A percentile compares a stretch with the other conserved stretches of the same genome.
phyloP scores from a whole-genome alignment of 139 green algal species.

The Closterium sp. region DNA sequence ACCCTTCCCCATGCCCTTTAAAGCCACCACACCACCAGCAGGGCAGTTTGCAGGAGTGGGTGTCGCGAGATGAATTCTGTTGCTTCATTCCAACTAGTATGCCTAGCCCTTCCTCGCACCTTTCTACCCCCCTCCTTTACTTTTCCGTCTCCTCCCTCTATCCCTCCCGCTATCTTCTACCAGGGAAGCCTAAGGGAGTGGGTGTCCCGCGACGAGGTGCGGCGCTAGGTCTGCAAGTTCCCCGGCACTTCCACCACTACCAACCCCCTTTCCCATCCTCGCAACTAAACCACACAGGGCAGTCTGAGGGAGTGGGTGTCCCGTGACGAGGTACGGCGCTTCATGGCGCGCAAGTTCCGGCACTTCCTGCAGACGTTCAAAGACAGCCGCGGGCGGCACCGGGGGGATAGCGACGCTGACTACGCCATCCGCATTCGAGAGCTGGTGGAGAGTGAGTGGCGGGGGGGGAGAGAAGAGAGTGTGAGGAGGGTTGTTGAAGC shows the following conservation, averaged over 20 bases:
- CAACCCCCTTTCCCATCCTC: no score
- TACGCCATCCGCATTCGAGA: conserved; percentile 50
- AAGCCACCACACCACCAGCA: no score
- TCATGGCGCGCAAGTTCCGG: conserved; percentile 47
- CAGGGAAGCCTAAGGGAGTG: conserved; percentile 53
- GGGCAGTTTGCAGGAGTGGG: no score
- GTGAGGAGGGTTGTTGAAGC: conserved; percentile 59
- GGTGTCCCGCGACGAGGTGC: conserved; percentile 53
- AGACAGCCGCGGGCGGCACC: conserved; percentile 16
- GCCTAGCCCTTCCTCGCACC: no score
- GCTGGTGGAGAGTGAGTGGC: conserved; percentile 23
- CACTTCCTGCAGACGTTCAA: conserved; percentile 46
- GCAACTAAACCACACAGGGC: no score
- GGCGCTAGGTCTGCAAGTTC: background rate
- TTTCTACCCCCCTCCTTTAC: background rate
- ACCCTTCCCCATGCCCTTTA: no score
- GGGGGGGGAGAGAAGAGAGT: conserved; percentile 55
- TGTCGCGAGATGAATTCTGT: no score
- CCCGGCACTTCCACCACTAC: no score
- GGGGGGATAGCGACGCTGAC: conserved; percentile 20
- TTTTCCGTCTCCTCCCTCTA: background rate
- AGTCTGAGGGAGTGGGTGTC: conserved; percentile 7
- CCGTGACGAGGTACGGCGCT: conserved; percentile 43
- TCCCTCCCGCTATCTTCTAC: background rate
- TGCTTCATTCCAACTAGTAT: no score